phyloP scores from a whole-genome alignment of 2,329 filamentous ascomycete genomes.

The Ceratocystis lukuohia region DNA sequence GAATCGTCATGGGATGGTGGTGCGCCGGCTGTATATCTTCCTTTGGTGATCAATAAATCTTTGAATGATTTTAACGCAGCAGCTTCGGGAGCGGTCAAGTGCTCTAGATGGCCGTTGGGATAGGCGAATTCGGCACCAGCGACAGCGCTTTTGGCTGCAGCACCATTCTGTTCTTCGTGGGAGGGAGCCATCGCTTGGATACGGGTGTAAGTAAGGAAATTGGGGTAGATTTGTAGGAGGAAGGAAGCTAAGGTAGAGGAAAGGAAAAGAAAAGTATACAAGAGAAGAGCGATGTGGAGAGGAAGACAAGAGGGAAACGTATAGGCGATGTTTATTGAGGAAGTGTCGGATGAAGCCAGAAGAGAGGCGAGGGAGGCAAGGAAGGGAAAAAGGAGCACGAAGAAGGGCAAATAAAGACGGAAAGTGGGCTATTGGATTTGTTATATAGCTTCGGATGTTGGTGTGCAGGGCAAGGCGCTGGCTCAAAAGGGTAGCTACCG shows the following conservation, averaged over 20 bases:
- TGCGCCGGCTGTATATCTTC: slow-evolving; percentile 45
- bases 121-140: slow-evolving; percentile 37
- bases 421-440: not conserved
- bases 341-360: slow-evolving; percentile 1
- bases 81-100: slow-evolving; percentile 57
- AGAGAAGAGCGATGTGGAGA: not conserved
- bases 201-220: not conserved
- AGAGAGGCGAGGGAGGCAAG: not conserved
- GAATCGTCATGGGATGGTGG: slow-evolving; percentile 58
- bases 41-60: slow-evolving; percentile 47
- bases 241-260: not conserved
- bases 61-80: slow-evolving; percentile 61
- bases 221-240: not conserved
- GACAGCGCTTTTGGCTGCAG: slow-evolving; percentile 12
- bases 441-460: not conserved
- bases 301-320: not conserved
- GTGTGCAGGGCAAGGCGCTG: not conserved
- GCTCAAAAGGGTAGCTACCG: not conserved
- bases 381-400: not conserved
- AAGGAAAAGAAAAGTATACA: not conserved
- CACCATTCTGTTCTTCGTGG: slow-evolving; percentile 2
- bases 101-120: slow-evolving; percentile 66
- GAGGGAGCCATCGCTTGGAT: slow-evolving; percentile 8
- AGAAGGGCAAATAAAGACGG: not conserved
- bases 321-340: not conserved